Evolutionary conservation across 129 eudicot genomes (phyloP), one percentile per base, ranked within the genome.

Genomic region (Scalesia atractyloides): DNA sequence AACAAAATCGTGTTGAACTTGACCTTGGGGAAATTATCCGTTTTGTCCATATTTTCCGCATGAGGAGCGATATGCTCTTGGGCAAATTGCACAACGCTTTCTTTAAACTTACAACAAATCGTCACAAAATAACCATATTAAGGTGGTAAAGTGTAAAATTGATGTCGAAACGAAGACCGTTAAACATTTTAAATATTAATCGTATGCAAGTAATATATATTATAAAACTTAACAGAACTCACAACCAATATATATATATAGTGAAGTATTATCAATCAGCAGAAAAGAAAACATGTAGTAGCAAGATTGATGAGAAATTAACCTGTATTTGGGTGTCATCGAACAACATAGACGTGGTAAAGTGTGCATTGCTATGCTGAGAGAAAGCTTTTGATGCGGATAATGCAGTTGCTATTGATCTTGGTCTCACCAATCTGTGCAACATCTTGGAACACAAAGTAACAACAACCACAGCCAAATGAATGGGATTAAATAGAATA

Each of bases 51-150:
- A 70, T 81, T 64, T 37, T 84, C 19, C 0, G 99, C 99, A 81
- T 88, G 88, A 69, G 97, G 99, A 14, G 97, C 97, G 22, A 95
- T 95, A 69, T 90, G 90, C 79, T 90, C 94, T 88, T 95, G 97
- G 7, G 97, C 96, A 83, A 95, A 95, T 67, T 86, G 96, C 0
- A 91, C 82, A 59, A 95, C 89, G n/a, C 99, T 88, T 63, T 95
- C 97, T 74, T 95, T 95, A 56, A 95, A 95, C 97, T 95, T 51
- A 46, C 67, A 58, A 64, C 13, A 50, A 72, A 22, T 18, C 10
- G 36, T 80, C 33, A 80, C 71, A 72, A 36, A 64, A 56, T 8
- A 39, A 67, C 60, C 68, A 74, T 62, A 33, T 6, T 9, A 10
- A 71, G 44, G 44, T 39, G 9, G 44, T 39, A 39, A 5, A 39